Percentiles rank a stretch among this genome's conserved stretches.
These are phyloP conservation scores for Hericium rajendrae DNA, from an alignment of 768 basidiomycete genomes.

Conservation along the genomic window DNA sequence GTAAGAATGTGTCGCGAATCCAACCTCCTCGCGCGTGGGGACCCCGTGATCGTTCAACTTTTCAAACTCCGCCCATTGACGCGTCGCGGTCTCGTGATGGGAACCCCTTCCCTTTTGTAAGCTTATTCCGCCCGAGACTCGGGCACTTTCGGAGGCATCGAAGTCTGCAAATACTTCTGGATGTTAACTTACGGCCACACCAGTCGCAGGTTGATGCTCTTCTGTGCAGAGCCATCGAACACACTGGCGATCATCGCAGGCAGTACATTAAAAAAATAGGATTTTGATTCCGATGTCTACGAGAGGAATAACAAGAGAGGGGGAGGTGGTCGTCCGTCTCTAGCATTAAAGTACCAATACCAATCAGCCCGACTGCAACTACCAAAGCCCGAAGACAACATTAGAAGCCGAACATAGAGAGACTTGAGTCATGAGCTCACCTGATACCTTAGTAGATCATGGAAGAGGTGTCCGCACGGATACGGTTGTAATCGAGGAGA, in stretches of 20 bases:
- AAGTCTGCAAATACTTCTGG: background rate
- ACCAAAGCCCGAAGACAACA: background rate
- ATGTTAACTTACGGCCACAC: no score
- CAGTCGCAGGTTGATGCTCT: no score
- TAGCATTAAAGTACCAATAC: background rate
- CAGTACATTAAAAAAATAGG: background rate
- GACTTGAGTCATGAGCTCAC: background rate
- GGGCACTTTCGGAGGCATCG: background rate
- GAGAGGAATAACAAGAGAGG: background rate
- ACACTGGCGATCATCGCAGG: background rate
- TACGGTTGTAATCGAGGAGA: slow-evolving; percentile 89
- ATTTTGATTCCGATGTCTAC: background rate
- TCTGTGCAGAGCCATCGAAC: no score
- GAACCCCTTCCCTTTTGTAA: background rate
- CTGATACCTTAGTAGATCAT: slow-evolving; percentile 49
- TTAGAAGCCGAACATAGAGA: background rate
- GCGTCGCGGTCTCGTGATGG: background rate
- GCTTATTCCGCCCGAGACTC: background rate
- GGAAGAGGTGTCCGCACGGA: slow-evolving; percentile 76
- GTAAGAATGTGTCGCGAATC: background rate
- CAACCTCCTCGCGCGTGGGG: background rate
- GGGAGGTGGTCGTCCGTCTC: background rate
- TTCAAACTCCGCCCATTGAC: background rate
- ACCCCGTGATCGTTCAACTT: background rate
- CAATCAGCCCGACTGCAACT: background rate